Evolutionary conservation across 2,329 filamentous ascomycete genomes (phyloP).

Genomic region (Stachybotrys echinatus): DNA sequence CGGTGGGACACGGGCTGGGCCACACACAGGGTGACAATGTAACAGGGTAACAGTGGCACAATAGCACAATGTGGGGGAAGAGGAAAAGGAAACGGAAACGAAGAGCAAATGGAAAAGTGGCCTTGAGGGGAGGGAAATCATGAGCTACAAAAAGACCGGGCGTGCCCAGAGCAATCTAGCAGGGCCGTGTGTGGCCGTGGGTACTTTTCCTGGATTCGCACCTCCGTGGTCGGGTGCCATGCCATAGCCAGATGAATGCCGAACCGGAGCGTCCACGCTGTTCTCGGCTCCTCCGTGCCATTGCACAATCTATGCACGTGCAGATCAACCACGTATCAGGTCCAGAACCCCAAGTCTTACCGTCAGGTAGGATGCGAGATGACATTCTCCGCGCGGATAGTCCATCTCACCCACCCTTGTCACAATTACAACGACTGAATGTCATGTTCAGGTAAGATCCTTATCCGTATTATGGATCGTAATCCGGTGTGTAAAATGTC

Average conservation of each 20-base stretch:
- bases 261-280: not conserved
- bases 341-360: not conserved
- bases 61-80: not conserved
- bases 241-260: no score
- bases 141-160: no score
- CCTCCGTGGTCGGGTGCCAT: not conserved
- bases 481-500: no score
- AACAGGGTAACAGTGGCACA: no score
- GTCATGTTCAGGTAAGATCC: no score
- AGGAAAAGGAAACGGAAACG: not conserved
- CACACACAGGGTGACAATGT: not conserved
- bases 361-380: no score
- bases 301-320: not conserved
- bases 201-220: not conserved
- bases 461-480: no score
- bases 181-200: not conserved
- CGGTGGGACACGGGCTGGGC: not conserved
- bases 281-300: not conserved
- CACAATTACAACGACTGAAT: no score
- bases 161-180: not conserved
- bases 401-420: no score
- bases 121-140: no score
- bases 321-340: not conserved
- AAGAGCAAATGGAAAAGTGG: not conserved
- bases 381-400: no score